These are phyloP conservation scores for Phanerochaete sordida DNA, from an alignment of 768 basidiomycete genomes.

Conservation along the genomic window DNA sequence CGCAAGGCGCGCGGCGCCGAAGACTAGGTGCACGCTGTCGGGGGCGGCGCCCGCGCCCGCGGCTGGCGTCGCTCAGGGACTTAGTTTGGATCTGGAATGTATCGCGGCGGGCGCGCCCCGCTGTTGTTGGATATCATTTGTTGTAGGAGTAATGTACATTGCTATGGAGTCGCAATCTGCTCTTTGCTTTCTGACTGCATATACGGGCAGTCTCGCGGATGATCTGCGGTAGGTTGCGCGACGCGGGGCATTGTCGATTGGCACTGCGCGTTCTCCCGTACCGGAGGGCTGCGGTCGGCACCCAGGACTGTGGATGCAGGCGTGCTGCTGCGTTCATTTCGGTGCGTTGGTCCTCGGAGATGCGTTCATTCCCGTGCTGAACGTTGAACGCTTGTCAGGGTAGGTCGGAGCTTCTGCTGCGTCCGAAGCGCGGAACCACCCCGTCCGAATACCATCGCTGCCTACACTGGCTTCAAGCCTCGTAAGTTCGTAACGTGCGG, in stretches of 20 bases:
- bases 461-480: too few species aligned
- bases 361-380: background rate
- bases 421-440: too few species aligned
- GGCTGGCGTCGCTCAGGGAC: background rate
- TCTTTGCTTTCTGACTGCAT: too few species aligned
- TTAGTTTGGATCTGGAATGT: background rate
- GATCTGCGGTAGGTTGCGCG: background rate
- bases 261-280: too few species aligned
- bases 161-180: background rate
- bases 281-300: background rate
- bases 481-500: too few species aligned
- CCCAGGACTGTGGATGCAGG: background rate
- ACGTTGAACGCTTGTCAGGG: too few species aligned
- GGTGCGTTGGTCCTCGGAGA: background rate
- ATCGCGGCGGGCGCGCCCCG: background rate
- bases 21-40: background rate
- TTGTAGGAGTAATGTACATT: background rate
- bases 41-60: background rate
- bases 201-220: background rate
- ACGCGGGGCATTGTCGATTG: background rate
- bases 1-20: constrained; percentile 12
- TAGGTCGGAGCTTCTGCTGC: too few species aligned
- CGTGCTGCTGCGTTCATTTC: background rate
- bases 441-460: too few species aligned
- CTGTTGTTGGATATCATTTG: background rate